Percentiles rank a stretch among this genome's conserved stretches.
These are phyloP conservation scores for Penicillium sumatraense DNA, from an alignment of 2,329 filamentous ascomycete genomes.

Conservation along the genomic window DNA sequence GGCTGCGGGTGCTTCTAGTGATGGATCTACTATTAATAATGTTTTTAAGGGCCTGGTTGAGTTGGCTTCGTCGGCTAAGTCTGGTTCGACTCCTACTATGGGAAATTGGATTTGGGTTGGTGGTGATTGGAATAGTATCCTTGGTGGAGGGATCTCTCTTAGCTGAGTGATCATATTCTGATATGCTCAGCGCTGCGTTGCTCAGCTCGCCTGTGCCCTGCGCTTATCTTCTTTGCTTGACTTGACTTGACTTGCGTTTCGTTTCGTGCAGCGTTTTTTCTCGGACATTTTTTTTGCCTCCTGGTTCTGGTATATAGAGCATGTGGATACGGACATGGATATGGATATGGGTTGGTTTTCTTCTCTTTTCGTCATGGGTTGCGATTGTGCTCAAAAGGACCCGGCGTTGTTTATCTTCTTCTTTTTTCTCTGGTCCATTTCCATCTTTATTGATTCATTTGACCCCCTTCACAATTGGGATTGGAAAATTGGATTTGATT, in stretches of 20 bases:
- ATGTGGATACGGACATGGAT: no score
- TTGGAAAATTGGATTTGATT: neutral
- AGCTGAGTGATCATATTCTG: no score
- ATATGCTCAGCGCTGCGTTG: no score
- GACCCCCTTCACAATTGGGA: neutral
- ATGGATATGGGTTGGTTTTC: neutral
- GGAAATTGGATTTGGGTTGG: constrained; percentile 52
- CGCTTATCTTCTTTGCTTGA: neutral
- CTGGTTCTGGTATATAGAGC: constrained; percentile 11
- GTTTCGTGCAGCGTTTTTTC: constrained; percentile 15
- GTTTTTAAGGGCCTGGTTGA: constrained; percentile 45
- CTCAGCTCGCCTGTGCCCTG: no score
- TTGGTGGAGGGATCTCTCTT: constrained; percentile 45
- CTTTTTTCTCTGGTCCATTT: neutral
- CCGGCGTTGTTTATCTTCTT: neutral
- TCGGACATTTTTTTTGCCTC: constrained; percentile 1
- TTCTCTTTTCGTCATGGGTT: neutral
- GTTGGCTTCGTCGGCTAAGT: constrained; percentile 42
- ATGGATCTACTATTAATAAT: constrained; percentile 35
- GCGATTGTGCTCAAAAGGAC: neutral
- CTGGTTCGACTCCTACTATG: constrained; percentile 42
- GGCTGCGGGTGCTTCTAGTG: constrained; percentile 29
- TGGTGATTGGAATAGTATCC: constrained; percentile 45
- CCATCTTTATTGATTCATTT: neutral
- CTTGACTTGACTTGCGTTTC: neutral